These are phyloP conservation scores for Fusarium marasasianum DNA, from an alignment of 2,329 filamentous ascomycete species.

Conservation along the genomic window DNA sequence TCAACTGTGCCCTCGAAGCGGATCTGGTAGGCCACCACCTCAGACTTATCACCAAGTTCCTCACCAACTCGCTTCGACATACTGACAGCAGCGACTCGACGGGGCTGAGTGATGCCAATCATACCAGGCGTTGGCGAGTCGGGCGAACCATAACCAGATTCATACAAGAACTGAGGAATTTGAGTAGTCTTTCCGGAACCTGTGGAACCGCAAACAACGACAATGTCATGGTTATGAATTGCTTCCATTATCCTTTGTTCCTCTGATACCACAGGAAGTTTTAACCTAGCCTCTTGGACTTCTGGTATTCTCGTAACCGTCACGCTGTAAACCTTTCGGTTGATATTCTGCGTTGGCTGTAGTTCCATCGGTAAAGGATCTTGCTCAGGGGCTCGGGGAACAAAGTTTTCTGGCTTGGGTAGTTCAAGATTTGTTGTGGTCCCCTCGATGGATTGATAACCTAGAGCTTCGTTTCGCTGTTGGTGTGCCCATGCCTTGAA, in stretches of 20 bases:
- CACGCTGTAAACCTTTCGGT: constrained; percentile 80
- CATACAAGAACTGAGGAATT: constrained; percentile 93
- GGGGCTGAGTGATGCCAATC: constrained; percentile 94
- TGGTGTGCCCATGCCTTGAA: constrained; percentile 95
- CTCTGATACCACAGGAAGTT: constrained; percentile 90
- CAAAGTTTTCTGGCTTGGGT: constrained; percentile 69
- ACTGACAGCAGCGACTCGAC: constrained; percentile 93
- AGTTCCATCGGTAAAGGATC: constrained; percentile 77
- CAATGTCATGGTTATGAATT: constrained; percentile 88
- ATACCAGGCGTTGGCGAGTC: constrained; percentile 85
- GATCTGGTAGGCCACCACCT: constrained; percentile 89
- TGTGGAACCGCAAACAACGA: constrained; percentile 93
- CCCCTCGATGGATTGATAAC: constrained; percentile 62
- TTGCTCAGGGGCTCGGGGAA: constrained; percentile 72
- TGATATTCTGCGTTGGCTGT: constrained; percentile 65
- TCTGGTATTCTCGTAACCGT: constrained; percentile 73
- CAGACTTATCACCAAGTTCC: constrained; percentile 81
- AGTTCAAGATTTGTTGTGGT: constrained; percentile 58
- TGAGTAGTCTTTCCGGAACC: constrained; percentile 98
- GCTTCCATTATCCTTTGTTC: constrained; percentile 99
- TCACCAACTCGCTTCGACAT: constrained; percentile 93
- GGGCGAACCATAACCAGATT: constrained; percentile 87
- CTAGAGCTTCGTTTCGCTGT: constrained; percentile 84
- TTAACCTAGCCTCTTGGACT: constrained; percentile 80
- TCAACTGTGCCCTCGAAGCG: constrained; percentile 89